phyloP scores from a whole-genome alignment of 805 yeast genomes.

The Candida maris region DNA sequence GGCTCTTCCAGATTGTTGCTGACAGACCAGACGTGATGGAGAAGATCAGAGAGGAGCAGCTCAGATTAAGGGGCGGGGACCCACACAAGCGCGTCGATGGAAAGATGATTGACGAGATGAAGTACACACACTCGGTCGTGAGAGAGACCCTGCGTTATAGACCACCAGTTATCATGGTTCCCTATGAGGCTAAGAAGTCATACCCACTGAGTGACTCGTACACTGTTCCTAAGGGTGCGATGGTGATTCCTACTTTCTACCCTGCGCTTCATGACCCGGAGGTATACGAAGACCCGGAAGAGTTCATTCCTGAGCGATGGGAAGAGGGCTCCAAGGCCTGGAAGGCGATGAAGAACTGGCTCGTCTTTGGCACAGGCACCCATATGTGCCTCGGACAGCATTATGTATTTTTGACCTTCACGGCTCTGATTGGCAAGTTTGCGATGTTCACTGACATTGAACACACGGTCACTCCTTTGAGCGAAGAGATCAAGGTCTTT shows the following conservation, averaged over 20 bases:
- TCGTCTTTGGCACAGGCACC: conserved; percentile 96
- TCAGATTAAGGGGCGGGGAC: conserved; percentile 76
- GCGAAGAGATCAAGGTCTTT: conserved; percentile 92
- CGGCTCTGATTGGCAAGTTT: conserved; percentile 89
- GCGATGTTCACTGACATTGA: conserved; percentile 74
- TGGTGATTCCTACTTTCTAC: conserved; percentile 93
- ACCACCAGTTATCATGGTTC: conserved; percentile 98
- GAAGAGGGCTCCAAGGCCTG: conserved; percentile 68
- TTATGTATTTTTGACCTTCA: conserved; percentile 86
- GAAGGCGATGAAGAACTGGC: conserved; percentile 84
- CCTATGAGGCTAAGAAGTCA: conserved; percentile 83
- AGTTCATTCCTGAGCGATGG: conserved; percentile 97
- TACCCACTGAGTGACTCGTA: conserved; percentile 82
- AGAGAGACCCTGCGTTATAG: conserved; percentile 90
- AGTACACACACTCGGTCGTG: conserved; percentile 84
- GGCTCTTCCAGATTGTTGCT: conserved; percentile 95
- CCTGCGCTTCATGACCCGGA: conserved; percentile 98
- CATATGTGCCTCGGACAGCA: conserved; percentile 95
- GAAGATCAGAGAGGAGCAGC: conserved; percentile 90
- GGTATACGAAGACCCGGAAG: conserved; percentile 91
- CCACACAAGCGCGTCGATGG: conserved; percentile 57
- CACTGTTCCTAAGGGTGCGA: conserved; percentile 94
- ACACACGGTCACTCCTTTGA: conserved; percentile 77
- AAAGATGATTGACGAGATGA: conserved; percentile 81
- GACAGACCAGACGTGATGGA: conserved; percentile 89